Evolutionary conservation across 2,329 filamentous ascomycete genomes (phyloP).

Genomic region (Mycosphaerelloides madeirae): DNA sequence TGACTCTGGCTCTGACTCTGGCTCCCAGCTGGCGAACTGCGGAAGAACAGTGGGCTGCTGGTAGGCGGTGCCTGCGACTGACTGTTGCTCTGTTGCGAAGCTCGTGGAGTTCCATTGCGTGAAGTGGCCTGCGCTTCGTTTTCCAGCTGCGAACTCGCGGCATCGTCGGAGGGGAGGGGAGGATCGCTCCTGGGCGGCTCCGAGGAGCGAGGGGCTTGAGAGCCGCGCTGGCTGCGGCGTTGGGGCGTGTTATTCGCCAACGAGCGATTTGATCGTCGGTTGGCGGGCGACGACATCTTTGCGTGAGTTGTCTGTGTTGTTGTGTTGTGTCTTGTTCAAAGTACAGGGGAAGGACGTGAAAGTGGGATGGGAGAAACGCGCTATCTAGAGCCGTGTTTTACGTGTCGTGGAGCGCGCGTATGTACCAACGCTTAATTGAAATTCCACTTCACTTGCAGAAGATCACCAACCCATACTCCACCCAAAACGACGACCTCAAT

Average conservation of each 20-base stretch:
- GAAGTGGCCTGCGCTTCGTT: conserved; percentile 36
- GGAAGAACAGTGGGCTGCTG: conserved; percentile 79
- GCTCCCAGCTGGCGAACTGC: conserved; percentile 53
- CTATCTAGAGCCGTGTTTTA: not conserved
- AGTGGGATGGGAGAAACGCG: not conserved
- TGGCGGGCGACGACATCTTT: conserved; percentile 60
- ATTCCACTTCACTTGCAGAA: too few relatives aligned
- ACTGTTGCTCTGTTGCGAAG: conserved; percentile 16
- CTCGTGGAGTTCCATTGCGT: conserved; percentile 17
- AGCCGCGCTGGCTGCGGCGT: conserved; percentile 50
- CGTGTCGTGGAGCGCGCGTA: not conserved
- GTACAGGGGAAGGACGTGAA: conserved; percentile 2
- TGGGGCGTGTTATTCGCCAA: conserved; percentile 45
- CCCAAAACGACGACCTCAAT: not conserved
- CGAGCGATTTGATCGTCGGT: conserved; percentile 51
- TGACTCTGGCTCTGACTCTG: conserved; percentile 33
- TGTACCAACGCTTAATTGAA: conserved; percentile 1
- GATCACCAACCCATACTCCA: too few relatives aligned
- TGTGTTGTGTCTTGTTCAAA: not conserved
- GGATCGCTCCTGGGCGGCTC: conserved; percentile 37
- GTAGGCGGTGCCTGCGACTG: conserved; percentile 35
- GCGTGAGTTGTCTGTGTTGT: conserved; percentile 6
- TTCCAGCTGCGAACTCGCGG: conserved; percentile 38
- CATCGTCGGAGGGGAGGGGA: conserved; percentile 25
- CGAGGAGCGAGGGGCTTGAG: conserved; percentile 46